Evolutionary conservation across 225 moss, liverwort and hornwort genomes (phyloP), one percentile per base, ranked within the genome.

Genomic region (Polytrichum commune): DNA sequence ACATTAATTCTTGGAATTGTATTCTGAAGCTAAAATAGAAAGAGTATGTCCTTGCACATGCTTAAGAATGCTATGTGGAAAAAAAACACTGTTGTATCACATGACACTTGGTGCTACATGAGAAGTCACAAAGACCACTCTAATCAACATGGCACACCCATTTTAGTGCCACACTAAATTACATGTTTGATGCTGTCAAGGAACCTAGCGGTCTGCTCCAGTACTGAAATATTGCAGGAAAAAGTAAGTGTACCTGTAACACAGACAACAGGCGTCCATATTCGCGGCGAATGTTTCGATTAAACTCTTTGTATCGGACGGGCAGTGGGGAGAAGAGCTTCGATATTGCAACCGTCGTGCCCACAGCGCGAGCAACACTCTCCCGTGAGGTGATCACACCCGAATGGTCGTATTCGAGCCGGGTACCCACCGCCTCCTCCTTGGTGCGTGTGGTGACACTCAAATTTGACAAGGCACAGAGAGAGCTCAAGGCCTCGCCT

Each of bases 301-400:
- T 86, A 69, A 98, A 98, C 78, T 98, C 97, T 88, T 98, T 93
- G 74, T 86, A 85, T 72, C 97, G 91, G 64, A 98, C 97, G 46
- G 97, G 94, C 76, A 98, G 73, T 5, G 94, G 88, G 25, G 84
- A 81, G 69, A 98, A 98, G 61, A 98, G 90, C 82, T 91, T 94
- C 19, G 80, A 79, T 6, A 94, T 77, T 60, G 90, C 78, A 24
- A 98, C 97, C 1, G 97, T 98, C 9, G 97, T 98, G 54, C 97
- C 97, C 53, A 91, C 75, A 6, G 91, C 79, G 68, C 97, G 88
- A 68, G 97, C 97, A 19, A 92, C 81, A 63, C 72, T 94, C 70
- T 90, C 82, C 72, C 81, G 80, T 10, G 88, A 79, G 56, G 74
- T 55, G 13, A 97, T 81, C 18, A 66, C 72, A 38, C 97, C 97